These are phyloP conservation scores for Populus alba DNA, from an alignment of 345 rosid genomes.

Conservation along the genomic window DNA sequence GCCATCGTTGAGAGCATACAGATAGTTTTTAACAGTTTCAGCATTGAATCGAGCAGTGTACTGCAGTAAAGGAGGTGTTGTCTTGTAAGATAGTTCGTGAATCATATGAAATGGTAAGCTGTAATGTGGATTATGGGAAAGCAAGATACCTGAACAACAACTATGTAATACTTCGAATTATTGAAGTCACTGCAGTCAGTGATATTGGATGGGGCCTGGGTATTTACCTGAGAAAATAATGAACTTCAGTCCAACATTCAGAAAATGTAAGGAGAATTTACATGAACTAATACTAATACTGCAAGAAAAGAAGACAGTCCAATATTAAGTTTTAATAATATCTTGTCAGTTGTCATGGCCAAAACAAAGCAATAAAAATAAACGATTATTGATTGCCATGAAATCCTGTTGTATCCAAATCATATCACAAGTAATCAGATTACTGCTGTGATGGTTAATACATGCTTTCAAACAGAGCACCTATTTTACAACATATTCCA, in stretches of 20 bases:
- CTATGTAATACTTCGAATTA: constrained; percentile 76
- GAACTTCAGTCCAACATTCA: constrained; percentile 5
- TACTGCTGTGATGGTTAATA: background rate
- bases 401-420: background rate
- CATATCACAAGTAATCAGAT: background rate
- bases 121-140: background rate
- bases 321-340: background rate
- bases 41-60: constrained; percentile 82
- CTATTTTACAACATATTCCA: background rate
- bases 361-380: background rate
- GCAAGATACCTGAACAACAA: constrained; percentile 72
- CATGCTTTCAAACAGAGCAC: background rate
- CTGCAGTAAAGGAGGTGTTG: constrained; percentile 35
- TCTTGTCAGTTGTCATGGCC: background rate
- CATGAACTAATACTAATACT: too few species aligned
- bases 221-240: constrained; percentile 57
- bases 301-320: background rate
- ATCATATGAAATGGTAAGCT: constrained; percentile 1
- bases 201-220: constrained; percentile 63
- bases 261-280: background rate
- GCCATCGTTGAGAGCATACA: constrained; percentile 63
- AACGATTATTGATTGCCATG: background rate
- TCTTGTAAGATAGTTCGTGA: constrained; percentile 2
- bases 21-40: constrained; percentile 65
- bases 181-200: constrained; percentile 70